phyloP scores from a whole-genome alignment of 169 alveolate species.

The Cryptosporidium canis region DNA sequence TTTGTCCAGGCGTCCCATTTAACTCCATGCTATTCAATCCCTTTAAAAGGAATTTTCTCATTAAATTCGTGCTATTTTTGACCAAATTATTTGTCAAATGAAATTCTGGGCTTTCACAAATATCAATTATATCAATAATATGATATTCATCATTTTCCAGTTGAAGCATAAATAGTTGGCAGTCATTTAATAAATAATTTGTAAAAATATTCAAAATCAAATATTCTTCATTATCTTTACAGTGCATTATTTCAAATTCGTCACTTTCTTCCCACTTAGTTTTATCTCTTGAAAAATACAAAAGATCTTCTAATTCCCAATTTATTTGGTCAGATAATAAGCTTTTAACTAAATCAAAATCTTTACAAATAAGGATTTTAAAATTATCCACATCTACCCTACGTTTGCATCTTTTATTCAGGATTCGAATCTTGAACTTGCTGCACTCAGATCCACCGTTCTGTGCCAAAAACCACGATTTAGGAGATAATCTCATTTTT shows the following conservation, averaged over 20 bases:
- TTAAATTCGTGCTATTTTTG: not conserved
- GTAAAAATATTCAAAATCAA: not conserved
- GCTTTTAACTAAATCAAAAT: not conserved
- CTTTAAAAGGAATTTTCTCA: not conserved
- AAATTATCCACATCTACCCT: not conserved
- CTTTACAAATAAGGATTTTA: not conserved
- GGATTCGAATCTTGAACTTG: not conserved
- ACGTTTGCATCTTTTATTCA: not conserved
- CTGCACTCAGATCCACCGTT: not conserved
- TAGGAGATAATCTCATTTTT: conserved; percentile 4
- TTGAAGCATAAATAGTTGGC: not conserved
- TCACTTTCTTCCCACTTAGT: not conserved
- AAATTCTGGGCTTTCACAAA: not conserved
- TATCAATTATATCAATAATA: conserved; percentile 12
- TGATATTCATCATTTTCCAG: conserved; percentile 1
- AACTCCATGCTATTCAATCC: not conserved
- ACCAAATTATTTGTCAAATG: not conserved
- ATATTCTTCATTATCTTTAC: not conserved
- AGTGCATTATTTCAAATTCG: not conserved
- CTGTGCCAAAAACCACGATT: not conserved
- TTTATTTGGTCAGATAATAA: not conserved
- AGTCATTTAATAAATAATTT: not conserved
- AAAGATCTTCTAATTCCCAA: not conserved
- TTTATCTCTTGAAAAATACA: not conserved
- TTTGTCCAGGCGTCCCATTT: conserved; percentile 67